Conservation (phyloP, 805 yeast species). For the Myxozyma sirexii region DNA sequence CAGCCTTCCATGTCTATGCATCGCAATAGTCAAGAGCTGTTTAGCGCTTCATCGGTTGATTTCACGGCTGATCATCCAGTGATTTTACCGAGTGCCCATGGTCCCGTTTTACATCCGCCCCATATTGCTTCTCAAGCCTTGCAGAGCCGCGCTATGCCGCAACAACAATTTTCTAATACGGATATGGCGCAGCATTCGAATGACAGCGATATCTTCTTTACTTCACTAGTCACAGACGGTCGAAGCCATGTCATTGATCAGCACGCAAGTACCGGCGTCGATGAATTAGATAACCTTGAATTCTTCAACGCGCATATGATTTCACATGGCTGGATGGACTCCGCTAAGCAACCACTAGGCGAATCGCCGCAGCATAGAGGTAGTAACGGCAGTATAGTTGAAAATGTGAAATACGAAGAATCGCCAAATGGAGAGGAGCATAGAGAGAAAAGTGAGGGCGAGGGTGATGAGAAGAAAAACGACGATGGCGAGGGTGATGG, state of each 20-base stretch:
- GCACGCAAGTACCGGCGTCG: conserved; percentile 24
- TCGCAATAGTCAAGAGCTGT: neutral
- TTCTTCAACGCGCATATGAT: conserved; percentile 31
- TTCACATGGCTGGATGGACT: conserved; percentile 29
- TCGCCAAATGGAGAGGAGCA: neutral
- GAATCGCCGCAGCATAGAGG: conserved; percentile 9
- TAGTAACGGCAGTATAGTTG: conserved; percentile 1
- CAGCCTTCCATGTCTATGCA: conserved; percentile 3
- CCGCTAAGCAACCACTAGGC: conserved; percentile 4
- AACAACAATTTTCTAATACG: neutral
- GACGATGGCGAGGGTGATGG: neutral
- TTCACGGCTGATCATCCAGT: conserved; percentile 6
- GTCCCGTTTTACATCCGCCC: conserved; percentile 23
- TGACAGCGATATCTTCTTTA: conserved; percentile 25
- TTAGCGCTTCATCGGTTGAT: conserved; percentile 4
- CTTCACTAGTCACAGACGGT: conserved; percentile 30
- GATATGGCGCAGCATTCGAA: neutral
- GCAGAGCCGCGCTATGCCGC: conserved; percentile 2
- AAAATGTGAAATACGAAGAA: neutral
- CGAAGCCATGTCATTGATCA: conserved; percentile 31
- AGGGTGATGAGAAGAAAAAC: neutral
- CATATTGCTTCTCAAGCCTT: conserved; percentile 12
- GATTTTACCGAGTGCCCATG: conserved; percentile 19
- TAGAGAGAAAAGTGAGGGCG: neutral
- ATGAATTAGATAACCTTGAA: conserved; percentile 27